phyloP scores from a whole-genome alignment of 2,329 filamentous ascomycete genomes.

The Stagonosporopsis vannaccii region DNA sequence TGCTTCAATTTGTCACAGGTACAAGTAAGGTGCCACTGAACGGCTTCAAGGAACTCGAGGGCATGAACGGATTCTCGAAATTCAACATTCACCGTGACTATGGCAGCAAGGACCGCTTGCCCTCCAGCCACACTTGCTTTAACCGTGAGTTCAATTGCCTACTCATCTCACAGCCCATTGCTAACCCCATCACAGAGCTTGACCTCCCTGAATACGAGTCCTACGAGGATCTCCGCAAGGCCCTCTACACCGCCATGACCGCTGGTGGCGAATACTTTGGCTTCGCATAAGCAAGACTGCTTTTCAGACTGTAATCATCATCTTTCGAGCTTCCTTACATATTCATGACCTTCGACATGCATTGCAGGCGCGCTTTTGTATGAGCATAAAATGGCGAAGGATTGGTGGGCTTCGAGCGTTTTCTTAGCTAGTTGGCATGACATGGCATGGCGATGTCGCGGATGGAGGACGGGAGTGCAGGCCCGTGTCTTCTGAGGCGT shows the following conservation, averaged over 20 bases:
- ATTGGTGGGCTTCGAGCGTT: constrained; percentile 10
- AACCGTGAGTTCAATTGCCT: constrained; percentile 76
- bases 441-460: constrained; percentile 3
- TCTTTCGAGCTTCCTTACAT: constrained; percentile 20
- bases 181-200: constrained; percentile 72
- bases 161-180: not conserved
- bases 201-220: constrained; percentile 98
- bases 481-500: constrained; percentile 23
- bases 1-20: constrained; percentile 97
- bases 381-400: constrained; percentile 26
- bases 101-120: constrained; percentile 92
- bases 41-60: constrained; percentile 98
- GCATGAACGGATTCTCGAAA: constrained; percentile 96
- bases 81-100: constrained; percentile 99
- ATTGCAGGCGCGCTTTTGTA: constrained; percentile 42
- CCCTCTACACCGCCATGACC: constrained; percentile 95
- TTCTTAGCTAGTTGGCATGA: not conserved
- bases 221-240: constrained; percentile 87
- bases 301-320: constrained; percentile 8
- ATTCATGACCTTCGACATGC: constrained; percentile 31
- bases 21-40: constrained; percentile 98
- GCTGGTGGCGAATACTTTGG: constrained; percentile 96
- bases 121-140: constrained; percentile 98
- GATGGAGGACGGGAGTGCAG: constrained; percentile 41
- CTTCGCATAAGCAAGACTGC: constrained; percentile 72